Conservation (phyloP, 2,329 filamentous ascomycete genomes). For the Escovopsis sp. region DNA sequence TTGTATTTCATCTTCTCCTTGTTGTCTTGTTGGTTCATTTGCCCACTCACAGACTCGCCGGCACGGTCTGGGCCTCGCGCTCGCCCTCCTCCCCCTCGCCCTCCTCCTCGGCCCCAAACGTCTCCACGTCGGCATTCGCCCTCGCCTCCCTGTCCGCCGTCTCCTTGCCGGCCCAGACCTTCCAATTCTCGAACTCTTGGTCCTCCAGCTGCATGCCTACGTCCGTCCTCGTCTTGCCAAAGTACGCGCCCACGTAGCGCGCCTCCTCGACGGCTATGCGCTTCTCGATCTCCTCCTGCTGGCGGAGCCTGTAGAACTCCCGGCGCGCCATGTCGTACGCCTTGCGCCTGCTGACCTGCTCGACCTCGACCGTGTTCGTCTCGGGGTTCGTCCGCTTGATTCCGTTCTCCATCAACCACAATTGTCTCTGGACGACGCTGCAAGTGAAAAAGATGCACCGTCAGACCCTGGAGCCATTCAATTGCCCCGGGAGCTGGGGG, state of each 20-base stretch:
- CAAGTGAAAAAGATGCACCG: constrained; percentile 8
- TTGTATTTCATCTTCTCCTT: no score
- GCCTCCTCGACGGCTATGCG: constrained; percentile 83
- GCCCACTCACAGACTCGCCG: not conserved
- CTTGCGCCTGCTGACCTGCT: constrained; percentile 41
- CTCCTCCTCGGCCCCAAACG: constrained; percentile 23
- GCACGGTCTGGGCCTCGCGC: constrained; percentile 6
- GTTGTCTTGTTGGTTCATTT: not conserved
- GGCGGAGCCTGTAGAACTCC: constrained; percentile 78
- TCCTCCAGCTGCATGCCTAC: constrained; percentile 75
- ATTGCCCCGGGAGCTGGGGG: not conserved
- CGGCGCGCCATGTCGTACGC: constrained; percentile 80
- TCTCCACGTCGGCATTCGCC: constrained; percentile 26
- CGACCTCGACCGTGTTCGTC: no score
- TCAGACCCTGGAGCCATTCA: not conserved
- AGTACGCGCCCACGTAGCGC: constrained; percentile 69
- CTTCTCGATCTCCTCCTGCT: constrained; percentile 66
- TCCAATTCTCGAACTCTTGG: constrained; percentile 68
- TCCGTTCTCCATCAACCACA: constrained; percentile 60
- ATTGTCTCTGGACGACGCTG: constrained; percentile 84
- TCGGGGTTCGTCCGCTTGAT: no score
- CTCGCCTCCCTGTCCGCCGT: constrained; percentile 25
- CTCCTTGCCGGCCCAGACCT: constrained; percentile 51
- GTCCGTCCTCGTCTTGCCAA: constrained; percentile 61
- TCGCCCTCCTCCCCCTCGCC: constrained; percentile 11